Evolutionary conservation across 164 flowering plant genomes (phyloP), one percentile per base, ranked within the genome.

Genomic region (Buxus sempervirens): DNA sequence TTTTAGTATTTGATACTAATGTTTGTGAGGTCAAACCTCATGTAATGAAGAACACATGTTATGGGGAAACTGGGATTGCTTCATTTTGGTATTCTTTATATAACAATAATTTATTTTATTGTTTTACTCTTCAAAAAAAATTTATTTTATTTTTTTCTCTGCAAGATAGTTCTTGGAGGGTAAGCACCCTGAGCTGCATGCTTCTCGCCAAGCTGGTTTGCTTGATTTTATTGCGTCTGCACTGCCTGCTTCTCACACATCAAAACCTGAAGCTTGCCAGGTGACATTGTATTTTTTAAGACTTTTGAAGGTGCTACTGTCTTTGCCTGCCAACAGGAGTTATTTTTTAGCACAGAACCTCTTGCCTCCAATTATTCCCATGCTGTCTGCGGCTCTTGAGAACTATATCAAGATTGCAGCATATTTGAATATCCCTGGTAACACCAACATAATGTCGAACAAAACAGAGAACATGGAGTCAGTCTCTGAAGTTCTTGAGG

Each of bases 141-240:
- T n/a, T n/a, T 60, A 32, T 60, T 62, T 54, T 67, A 23, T 8
- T 51, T 14, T 65, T 58, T 49, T 63, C 49, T 65, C 74, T 69
- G 59, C 73, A 51, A 58, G 65, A 64, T 72, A 93, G 97, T 93
- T 82, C 76, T 69, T 91, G 84, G 98, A 93, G 54, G 94, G 94
- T 71, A 93, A 79, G 78, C 97, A 93, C 41, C 83, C 86, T 63
- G 97, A 89, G 80, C 84, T 93, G 72, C 91, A 88, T 67, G 96
- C 90, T 75, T 79, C 92, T 73, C 93, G 97, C 67, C 96, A 88
- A 84, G 93, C 96, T 70, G 97, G 98, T 75, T 75, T 93, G 67
- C 84, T 91, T 69, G 97, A 93, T 84, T 93, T 91, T 75, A 87
- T 93, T 73, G 92, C 98, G 71, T 84, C 96, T 73, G 91, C 97